Evolutionary conservation across 768 basidiomycete genomes (phyloP), one percentile per base, ranked within the genome.

Genomic region (Dacryopinax primogenitus): DNA sequence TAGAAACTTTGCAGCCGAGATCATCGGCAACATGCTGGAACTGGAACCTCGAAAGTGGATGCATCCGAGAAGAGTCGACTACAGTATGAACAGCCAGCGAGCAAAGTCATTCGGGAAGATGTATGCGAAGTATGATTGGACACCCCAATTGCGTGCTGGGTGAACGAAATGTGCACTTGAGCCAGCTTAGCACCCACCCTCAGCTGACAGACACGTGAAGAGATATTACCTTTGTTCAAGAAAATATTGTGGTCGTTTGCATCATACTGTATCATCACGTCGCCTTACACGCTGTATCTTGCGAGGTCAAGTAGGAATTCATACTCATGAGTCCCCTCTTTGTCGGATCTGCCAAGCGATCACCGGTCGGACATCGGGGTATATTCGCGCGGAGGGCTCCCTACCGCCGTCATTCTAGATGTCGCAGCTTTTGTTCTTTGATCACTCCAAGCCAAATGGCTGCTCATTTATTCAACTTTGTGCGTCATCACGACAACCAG

Each of bases 1-100:
- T 68, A 95, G 93, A 66, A 96, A 90, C 73, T 99, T 99, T 73
- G 94, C 92, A 0, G 86, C 83, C 18, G 95, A 99, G 75, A 95
- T 97, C 69, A 86, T 98, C 67, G 95, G 95, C 7, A 92, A 91
- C 70, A 73, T 96, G 65, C 77, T 99, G 62, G 92, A 92, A 13
- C 72, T 96, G 37, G 92, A 95, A 72, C 85, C 94, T 1, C 78
- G 91, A 64, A 80, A 80, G 69, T 99, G 95, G 95, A 77, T 88
- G 63, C 81, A 85, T 69, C 93, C 95, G 1, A 82, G 82, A 69
- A 80, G 82, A 68, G 76, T 92, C 51, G 92, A 95, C 70, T 81
- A 81, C 37, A 76, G 81, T 61, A 79, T 81, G 67, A 87, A 92
- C 72, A 82, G 82, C 68, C 83, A 87, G 62, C 79, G 94, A 63